Conservation (phyloP, 768 basidiomycete species). For the Mycena floridula region DNA sequence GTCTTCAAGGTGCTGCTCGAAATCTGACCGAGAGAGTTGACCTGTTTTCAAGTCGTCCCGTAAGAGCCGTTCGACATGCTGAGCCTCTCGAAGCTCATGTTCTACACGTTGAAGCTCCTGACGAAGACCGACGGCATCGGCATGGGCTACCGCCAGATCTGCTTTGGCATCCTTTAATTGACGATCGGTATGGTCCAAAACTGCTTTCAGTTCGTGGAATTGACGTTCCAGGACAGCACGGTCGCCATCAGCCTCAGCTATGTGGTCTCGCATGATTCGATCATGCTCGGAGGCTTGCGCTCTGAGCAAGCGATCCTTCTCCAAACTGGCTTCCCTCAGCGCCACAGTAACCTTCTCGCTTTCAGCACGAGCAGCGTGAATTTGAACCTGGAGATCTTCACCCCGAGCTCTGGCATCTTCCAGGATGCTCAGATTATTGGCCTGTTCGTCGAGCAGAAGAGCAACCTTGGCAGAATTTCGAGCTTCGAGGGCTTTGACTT, state of each 20-base stretch:
- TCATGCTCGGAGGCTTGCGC: conserved; percentile 67
- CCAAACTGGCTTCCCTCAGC: conserved; percentile 58
- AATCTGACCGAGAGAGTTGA: conserved; percentile 58
- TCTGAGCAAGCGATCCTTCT: conserved; percentile 74
- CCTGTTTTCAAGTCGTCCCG: conserved; percentile 72
- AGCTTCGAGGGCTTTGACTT: conserved; percentile 60
- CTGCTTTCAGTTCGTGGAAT: conserved; percentile 64
- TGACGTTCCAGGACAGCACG: conserved; percentile 89
- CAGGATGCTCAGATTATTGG: conserved; percentile 58
- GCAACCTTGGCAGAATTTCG: conserved; percentile 59
- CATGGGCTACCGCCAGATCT: conserved; percentile 57
- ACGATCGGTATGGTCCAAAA: conserved; percentile 52
- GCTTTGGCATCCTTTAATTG: conserved; percentile 59
- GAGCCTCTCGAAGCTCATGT: conserved; percentile 62
- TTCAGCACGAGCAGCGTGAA: conserved; percentile 64
- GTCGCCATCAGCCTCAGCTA: conserved; percentile 91
- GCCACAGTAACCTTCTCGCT: conserved; percentile 65
- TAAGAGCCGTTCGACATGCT: conserved; percentile 60
- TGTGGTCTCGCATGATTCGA: conserved; percentile 73
- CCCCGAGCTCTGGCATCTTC: conserved; percentile 72
- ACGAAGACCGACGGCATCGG: conserved; percentile 61
- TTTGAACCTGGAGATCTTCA: conserved; percentile 71
- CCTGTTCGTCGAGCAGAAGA: conserved; percentile 69
- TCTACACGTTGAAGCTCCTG: conserved; percentile 71
- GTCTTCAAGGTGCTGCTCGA: conserved; percentile 61